Evolutionary conservation across 305 asterid species (phyloP).

Genomic region (Nicotiana rustica): DNA sequence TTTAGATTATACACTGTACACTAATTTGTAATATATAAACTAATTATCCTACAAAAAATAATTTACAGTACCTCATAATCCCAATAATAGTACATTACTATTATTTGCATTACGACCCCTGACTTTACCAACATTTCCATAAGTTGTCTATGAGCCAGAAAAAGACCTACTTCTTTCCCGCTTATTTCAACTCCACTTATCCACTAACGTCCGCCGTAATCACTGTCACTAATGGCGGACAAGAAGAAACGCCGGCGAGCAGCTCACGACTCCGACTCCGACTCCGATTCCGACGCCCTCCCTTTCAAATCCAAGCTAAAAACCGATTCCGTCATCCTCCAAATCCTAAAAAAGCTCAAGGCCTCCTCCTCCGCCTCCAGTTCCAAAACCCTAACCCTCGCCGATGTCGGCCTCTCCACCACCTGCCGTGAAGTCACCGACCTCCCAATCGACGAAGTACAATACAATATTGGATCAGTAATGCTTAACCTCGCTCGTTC

Average conservation of each 20-base stretch:
- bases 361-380: constrained; percentile 47
- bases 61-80: too few relatives aligned
- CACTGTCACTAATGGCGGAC: constrained; percentile 36
- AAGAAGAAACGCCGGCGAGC: constrained; percentile 80
- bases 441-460: constrained; percentile 75
- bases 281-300: constrained; percentile 56
- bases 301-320: constrained; percentile 69
- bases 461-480: constrained; percentile 64
- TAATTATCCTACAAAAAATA: too few relatives aligned
- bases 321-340: constrained; percentile 66
- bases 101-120: too few relatives aligned
- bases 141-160: too few relatives aligned
- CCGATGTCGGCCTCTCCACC: constrained; percentile 74
- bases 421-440: constrained; percentile 81
- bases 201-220: too few relatives aligned
- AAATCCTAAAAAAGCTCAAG: constrained; percentile 56
- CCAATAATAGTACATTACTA: too few relatives aligned
- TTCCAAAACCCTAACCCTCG: constrained; percentile 57
- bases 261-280: constrained; percentile 49
- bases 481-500: constrained; percentile 72
- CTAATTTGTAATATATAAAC: too few relatives aligned
- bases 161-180: neutral
- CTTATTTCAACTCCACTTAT: neutral
- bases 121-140: too few relatives aligned
- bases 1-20: too few relatives aligned